Conservation (phyloP, 1,284 basidiomycete species). For the Puccinia coronata region DNA sequence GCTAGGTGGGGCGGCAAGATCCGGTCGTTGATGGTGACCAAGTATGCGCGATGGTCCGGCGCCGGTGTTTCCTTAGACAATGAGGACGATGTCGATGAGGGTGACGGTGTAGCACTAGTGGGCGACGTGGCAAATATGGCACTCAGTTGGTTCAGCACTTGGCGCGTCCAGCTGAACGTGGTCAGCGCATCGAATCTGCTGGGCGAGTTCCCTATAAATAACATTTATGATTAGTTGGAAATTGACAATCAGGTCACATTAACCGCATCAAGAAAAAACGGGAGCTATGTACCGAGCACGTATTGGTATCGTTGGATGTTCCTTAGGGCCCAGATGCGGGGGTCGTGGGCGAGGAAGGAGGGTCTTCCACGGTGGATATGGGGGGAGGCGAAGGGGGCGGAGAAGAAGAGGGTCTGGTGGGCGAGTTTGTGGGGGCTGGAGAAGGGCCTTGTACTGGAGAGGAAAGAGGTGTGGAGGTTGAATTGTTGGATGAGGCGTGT, state of each 20-base stretch:
- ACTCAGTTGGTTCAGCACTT: neutral
- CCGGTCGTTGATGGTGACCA: too few relatives aligned
- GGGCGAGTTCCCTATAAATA: neutral
- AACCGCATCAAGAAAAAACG: neutral
- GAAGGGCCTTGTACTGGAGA: neutral
- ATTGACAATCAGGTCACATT: neutral
- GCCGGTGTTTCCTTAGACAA: neutral
- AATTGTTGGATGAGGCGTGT: neutral
- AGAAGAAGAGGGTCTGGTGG: neutral
- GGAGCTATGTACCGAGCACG: conserved; percentile 20
- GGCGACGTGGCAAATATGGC: neutral
- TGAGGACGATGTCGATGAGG: neutral
- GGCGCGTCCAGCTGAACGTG: neutral
- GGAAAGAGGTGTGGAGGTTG: neutral
- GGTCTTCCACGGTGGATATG: neutral
- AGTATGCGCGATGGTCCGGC: too few relatives aligned
- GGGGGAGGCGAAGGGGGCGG: neutral
- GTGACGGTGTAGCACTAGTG: too few relatives aligned
- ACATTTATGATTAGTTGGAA: neutral
- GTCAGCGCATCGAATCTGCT: conserved; percentile 12
- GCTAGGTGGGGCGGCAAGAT: too few relatives aligned
- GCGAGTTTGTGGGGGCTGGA: neutral
- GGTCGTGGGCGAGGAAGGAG: neutral
- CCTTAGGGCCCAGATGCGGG: conserved; percentile 8
- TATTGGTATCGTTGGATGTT: conserved; percentile 45